Base-by-base conservation (phyloP, 2,329 filamentous ascomycete genomes). In the Sporothrix protearum region DNA sequence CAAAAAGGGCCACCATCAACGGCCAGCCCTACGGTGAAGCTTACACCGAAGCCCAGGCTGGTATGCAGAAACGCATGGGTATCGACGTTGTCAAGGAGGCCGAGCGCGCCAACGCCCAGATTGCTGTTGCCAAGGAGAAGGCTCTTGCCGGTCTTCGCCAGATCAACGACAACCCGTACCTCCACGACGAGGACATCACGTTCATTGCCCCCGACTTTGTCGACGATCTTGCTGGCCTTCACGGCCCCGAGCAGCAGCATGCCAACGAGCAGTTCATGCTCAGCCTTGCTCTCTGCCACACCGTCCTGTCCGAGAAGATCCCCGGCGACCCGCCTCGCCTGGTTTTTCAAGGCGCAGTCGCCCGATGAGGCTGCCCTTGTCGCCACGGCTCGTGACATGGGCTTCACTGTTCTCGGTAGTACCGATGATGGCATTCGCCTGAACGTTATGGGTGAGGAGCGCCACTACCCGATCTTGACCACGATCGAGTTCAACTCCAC, bases 401-500 rank as follows among this genome's bases (percentile, higher is more conserved):
- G 96, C 3, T 98, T 97, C 78, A 97, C 94, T 1, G 93, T 98
- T 6, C 86, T 98, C 14, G 93, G 94, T 30, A 88, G 90, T 73
- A 89, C 91, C 2, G 86, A 88, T 49, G 92, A 97, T 74, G 92
- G 93, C 69, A 91, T 99, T 74, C 88, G 92, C 69, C 78, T 99
- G 70, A 97, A 97, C 75, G 86, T 97, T 7, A 87, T 96, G 83
- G 96, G 96, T 66, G 87, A 94, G 77, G 94, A 98, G 76, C 87
- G 89, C 63, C 89, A 91, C 73, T 99, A 96, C 79, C 90, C 89
- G 19, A 91, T 99, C 42, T 87, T 99, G 64, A 98, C 97, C 81
- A 97, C 92, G 0, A 90, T 99, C 49, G 96, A 99, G 79, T 99
- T 99, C 84, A 98, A 98, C 80, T 98, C 95, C 0, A 94, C 91